Base-by-base conservation (phyloP, 2,329 filamentous ascomycete genomes). In the Corniculantispora saksenae region DNA sequence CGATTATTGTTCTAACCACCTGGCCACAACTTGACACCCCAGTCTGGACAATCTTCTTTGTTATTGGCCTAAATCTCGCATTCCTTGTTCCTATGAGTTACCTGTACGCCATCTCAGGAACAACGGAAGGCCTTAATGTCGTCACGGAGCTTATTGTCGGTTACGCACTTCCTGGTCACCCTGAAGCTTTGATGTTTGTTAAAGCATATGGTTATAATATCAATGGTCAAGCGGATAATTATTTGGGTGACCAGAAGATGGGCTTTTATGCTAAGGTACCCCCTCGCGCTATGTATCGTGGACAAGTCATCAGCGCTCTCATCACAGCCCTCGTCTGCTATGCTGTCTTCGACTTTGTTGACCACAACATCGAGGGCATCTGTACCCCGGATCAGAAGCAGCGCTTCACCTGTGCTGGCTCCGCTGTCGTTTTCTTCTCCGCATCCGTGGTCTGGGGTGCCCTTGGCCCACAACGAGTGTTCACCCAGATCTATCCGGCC, bases 121-220 rank as follows among this genome's bases (percentile, higher is more conserved):
- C 78, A 3, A 80, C 79, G 21, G 71, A 80, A 12, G 76, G 77
- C 0, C 70, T 85, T 10, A 84, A 85, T 66, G 82, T 85, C 43
- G 76, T 84, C 56, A 82, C 81, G 3, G 81, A 84, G 68, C 66
- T 74, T 21, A 70, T 74, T 43, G 70, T 72, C 15, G 71, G 72
- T 15, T 72, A 70, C 21, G 71, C 70, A 13, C 73, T 77, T 27
- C 73, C 74, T 9, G 74, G 75, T 25, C 78, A 77, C 65, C 75
- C 74, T 17, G 74, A 72, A 29, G 70, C 71, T 4, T 69, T 76
- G 27, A 70, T 76, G 66, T 94, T 94, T 71, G 90, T 93, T 35
- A 94, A 80, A 72, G 74, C 74, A 2, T 80, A 76, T 50, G 76
- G 77, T 2, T 78, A 76, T 66, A 79, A 78, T 10, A 75, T 82